Evolutionary conservation across 371 early-diverging fungal species (phyloP), one percentile per base, ranked within the genome.

Genomic region (Racocetra persica): DNA sequence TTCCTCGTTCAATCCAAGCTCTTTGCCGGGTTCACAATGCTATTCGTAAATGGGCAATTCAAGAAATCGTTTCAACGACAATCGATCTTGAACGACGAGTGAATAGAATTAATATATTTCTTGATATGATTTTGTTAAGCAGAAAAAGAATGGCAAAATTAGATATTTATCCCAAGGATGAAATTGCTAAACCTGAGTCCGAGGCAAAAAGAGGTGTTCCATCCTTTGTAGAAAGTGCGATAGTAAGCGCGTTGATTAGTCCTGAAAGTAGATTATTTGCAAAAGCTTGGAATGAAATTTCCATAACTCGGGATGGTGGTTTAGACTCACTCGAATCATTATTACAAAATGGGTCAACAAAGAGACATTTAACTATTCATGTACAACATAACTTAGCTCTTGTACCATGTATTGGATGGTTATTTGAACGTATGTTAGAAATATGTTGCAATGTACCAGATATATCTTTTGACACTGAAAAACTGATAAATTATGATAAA

Each of bases 151-250:
- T 87, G 82, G 84, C 82, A 10, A 83, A 78, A 18, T 85, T 87
- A 79, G 82, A 79, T 36, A 65, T 57, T 66, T 63, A 63, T 52
- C 73, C 75, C 14, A 52, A 54, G 28, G 79, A 74, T 70, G 63
- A 63, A 14, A 20, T 52, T 24, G 62, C 80, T 10, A 41, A 59
- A 20, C 36, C 59, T 24, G 77, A 77, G 8, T 41, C 16, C 18
- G 77, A 77, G 26, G 18, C 49, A n/a, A 59, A 55, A 77, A 77
- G 80, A 55, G 38, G 88, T 20, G 90, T 93, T 16, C 95, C 94
- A 10, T 93, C 93, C 0, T 94, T 94, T 88, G 92, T 95, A 2
- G 95, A 94, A 82, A 86, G 91, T 45, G 92, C 95, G 0, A 86
- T 95, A 16, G 90, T 92, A 13, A 91, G 91, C 73, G 95, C 94